Conservation (phyloP, 169 alveolate genomes). For the Prorocentrum cordatum region DNA sequence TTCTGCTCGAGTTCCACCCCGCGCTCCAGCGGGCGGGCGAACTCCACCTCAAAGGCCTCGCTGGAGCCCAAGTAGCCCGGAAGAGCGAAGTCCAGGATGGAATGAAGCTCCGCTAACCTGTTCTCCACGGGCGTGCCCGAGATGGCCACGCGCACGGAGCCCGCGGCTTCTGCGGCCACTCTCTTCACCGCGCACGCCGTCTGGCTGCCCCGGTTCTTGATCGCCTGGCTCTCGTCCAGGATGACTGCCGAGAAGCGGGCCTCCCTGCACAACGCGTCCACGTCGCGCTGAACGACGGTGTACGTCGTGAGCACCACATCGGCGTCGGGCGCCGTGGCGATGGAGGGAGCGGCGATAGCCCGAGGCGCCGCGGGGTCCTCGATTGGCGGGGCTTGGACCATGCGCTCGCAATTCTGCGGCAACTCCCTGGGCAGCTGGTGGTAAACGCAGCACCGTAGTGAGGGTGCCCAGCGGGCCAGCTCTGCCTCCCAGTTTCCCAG, state of each 20-base stretch:
- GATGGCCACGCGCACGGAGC: background rate
- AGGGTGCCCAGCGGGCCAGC: no score
- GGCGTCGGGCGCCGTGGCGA: no score
- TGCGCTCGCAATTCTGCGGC: no score
- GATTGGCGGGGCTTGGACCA: no score
- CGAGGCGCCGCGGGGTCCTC: no score
- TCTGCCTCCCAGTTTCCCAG: conserved; percentile 10
- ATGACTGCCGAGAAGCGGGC: no score
- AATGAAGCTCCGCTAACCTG: background rate
- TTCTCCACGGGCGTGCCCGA: conserved; percentile 8
- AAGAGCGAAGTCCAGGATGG: background rate
- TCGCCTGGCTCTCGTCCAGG: background rate
- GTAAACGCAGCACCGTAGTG: no score
- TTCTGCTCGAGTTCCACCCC: background rate
- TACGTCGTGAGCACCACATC: no score
- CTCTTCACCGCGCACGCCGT: background rate
- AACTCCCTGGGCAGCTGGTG: no score
- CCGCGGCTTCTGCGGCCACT: background rate
- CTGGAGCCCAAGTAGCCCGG: background rate
- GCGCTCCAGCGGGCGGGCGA: background rate
- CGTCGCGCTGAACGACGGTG: no score
- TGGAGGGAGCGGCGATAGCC: no score
- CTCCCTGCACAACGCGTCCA: no score
- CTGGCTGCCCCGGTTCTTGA: background rate
- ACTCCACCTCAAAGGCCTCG: background rate